These are phyloP conservation scores for Beta vulgaris DNA, from an alignment of 148 eudicot species.

Conservation along the genomic window DNA sequence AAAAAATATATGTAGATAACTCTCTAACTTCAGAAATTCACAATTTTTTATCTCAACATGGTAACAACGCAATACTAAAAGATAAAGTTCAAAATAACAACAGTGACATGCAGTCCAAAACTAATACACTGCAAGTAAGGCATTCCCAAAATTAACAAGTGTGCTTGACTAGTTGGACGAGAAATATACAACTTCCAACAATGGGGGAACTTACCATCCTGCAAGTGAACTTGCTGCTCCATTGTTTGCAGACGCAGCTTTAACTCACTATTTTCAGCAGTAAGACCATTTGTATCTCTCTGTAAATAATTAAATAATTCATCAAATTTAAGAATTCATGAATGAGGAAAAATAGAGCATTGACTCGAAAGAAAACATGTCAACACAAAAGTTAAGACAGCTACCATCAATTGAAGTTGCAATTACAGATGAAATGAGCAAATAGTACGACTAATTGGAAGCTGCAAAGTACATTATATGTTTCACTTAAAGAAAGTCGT, in stretches of 20 bases:
- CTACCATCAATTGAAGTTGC: neutral
- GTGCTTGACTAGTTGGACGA: neutral
- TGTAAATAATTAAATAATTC: constrained; percentile 28
- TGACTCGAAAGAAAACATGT: neutral
- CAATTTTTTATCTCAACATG: neutral
- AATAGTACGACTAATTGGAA: neutral
- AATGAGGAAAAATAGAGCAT: neutral
- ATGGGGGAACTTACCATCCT: constrained; percentile 66
- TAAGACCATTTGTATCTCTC: constrained; percentile 91
- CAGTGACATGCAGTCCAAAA: neutral
- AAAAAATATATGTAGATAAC: neutral
- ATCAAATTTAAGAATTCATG: neutral
- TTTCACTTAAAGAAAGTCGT: neutral
- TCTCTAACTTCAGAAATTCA: neutral
- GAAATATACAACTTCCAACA: neutral
- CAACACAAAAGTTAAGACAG: neutral
- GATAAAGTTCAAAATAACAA: neutral
- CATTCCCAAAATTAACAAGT: neutral
- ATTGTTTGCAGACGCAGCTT: constrained; percentile 89
- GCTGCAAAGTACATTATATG: neutral
- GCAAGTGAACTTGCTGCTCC: constrained; percentile 97
- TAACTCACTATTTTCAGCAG: constrained; percentile 86
- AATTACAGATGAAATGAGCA: neutral
- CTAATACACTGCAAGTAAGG: neutral
- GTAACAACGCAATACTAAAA: neutral